Evolutionary conservation across 2,329 filamentous ascomycete genomes (phyloP), one percentile per base, ranked within the genome.

Genomic region (Chaetomium sp.): DNA sequence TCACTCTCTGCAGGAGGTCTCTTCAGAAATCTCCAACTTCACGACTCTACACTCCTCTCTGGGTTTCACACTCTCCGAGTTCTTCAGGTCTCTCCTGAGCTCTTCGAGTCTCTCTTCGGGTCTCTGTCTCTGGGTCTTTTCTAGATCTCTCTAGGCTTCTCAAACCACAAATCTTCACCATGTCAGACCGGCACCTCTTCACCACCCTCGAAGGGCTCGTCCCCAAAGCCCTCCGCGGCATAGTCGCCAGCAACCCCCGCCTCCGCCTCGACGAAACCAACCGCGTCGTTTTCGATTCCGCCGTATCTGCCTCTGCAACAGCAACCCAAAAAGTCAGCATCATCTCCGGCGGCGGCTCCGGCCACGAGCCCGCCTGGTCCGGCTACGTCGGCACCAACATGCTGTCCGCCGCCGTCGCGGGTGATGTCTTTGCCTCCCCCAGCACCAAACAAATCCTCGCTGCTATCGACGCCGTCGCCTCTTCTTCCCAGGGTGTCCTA

Each of bases 341-440:
- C 65, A 74, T 81, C 66, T 77, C 74, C 32, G 79, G 79, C n/a
- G 79, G 79, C 19, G 79, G 79, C 41, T 80, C 79, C 0, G 79
- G 79, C 45, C 79, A 81, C 67, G 82, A 85, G 63, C 82, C 82
- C 19, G 82, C 81, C 59, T 85, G 82, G 77, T 74, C 79, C 2
- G 82, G 82, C 53, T 86, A 85, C 62, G 83, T 86, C 1, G 83
- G 83, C 53, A 66, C 70, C 55, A 83, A 82, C 65, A 74, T 85
- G 69, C 75, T 86, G n/a, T 74, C 80, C 1, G 81, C 81, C 4
- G 78, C 81, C 5, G 82, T 82, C 4, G 76, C 75, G 4, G 83
- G 83, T 44, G 80, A 84, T 64, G 79, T 86, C 60, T 86, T 86
- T 61, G 82, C 83, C 12, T 81, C 77, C 6, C 83, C 83, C 0